Evolutionary conservation across 2,329 filamentous ascomycete species (phyloP).

Genomic region (Penicillium sp.): DNA sequence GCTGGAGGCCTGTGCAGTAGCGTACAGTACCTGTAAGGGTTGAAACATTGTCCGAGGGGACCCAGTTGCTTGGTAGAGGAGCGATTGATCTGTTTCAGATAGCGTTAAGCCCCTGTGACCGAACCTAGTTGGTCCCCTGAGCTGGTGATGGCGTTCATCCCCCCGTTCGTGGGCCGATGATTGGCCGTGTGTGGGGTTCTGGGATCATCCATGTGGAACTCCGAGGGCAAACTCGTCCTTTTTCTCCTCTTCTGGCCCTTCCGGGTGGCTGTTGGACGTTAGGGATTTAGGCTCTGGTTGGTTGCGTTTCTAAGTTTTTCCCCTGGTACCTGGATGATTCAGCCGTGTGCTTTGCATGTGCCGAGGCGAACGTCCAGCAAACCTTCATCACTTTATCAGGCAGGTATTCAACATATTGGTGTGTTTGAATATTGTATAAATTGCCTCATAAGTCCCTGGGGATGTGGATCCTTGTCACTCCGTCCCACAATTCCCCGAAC

Average conservation of each 20-base stretch:
- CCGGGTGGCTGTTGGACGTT: background rate
- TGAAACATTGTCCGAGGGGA: slow-evolving; percentile 3
- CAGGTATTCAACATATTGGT: too few relatives aligned
- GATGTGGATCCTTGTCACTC: background rate
- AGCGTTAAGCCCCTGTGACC: slow-evolving; percentile 2
- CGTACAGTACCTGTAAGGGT: slow-evolving; percentile 6
- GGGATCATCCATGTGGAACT: slow-evolving; percentile 10
- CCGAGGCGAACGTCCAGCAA: background rate
- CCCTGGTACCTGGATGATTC: slow-evolving; percentile 4
- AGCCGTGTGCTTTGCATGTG: background rate
- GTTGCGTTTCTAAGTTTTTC: slow-evolving; percentile 4
- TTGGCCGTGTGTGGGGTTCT: slow-evolving; percentile 6
- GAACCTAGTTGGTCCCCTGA: slow-evolving; percentile 2
- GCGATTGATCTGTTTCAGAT: slow-evolving; percentile 10
- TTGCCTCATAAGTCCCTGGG: background rate
- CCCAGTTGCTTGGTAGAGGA: background rate
- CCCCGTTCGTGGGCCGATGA: background rate
- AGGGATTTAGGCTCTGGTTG: background rate
- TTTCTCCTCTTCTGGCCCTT: background rate
- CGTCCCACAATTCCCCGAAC: background rate
- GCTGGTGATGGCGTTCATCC: background rate
- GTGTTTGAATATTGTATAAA: background rate
- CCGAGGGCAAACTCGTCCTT: slow-evolving; percentile 1
- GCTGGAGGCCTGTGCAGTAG: slow-evolving; percentile 7
- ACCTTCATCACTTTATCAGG: background rate